A percentile compares a stretch with the other conserved stretches of the same genome.
These are phyloP conservation scores for Globisporangium spinosum DNA, from an alignment of 352 stramenopile species.

Conservation along the genomic window DNA sequence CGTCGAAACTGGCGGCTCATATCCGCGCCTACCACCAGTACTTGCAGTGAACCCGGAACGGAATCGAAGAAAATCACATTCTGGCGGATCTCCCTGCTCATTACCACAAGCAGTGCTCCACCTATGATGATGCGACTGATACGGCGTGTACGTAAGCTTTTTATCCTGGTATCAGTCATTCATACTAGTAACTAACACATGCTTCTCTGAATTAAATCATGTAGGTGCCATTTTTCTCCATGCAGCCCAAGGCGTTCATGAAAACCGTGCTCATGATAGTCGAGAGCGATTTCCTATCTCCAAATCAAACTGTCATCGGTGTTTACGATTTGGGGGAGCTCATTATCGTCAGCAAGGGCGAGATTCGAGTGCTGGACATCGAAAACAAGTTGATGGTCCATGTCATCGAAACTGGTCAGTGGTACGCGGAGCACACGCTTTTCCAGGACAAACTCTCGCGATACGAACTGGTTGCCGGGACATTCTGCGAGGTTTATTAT, in stretches of 20 bases:
- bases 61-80: slow-evolving; percentile 22
- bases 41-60: slow-evolving; percentile 24
- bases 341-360: slow-evolving; percentile 17
- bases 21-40: slow-evolving; percentile 24
- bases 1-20: slow-evolving; percentile 13
- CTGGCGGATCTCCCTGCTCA: slow-evolving; percentile 19
- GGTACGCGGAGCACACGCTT: slow-evolving; percentile 23
- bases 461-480: slow-evolving; percentile 22
- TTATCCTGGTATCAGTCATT: not conserved
- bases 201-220: not conserved
- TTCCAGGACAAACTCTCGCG: slow-evolving; percentile 20
- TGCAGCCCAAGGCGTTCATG: slow-evolving; percentile 20
- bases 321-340: slow-evolving; percentile 19
- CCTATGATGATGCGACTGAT: slow-evolving; percentile 20
- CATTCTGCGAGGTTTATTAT: slow-evolving; percentile 28
- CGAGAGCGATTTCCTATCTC: slow-evolving; percentile 24
- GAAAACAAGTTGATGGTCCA: slow-evolving; percentile 10
- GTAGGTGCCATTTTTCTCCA: slow-evolving; percentile 23
- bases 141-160: slow-evolving; percentile 4
- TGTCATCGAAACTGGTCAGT: slow-evolving; percentile 17
- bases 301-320: slow-evolving; percentile 19
- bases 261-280: slow-evolving; percentile 15
- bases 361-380: slow-evolving; percentile 21
- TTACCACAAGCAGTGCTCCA: slow-evolving; percentile 22
- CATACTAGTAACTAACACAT: not conserved